Conservation (phyloP, 2,329 filamentous ascomycete species). For the Truncatella angustata region DNA sequence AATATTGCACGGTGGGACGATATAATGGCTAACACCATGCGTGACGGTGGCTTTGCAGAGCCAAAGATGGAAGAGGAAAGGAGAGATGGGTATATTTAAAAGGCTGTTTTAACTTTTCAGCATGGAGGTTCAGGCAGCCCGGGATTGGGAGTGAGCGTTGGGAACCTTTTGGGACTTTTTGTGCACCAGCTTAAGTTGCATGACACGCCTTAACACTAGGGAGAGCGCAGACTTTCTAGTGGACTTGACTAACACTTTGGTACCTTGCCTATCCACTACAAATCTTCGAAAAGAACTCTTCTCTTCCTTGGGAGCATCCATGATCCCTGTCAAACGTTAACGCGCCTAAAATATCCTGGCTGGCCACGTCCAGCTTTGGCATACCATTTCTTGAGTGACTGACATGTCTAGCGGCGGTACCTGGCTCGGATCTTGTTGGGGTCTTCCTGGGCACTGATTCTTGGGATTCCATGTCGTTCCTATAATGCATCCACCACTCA, state of each 20-base stretch:
- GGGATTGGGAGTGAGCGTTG: not conserved
- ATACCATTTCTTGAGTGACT: not conserved
- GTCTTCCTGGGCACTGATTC: no score
- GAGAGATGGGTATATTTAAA: conserved; percentile 20
- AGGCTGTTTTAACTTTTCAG: not conserved
- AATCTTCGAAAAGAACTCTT: conserved; percentile 5
- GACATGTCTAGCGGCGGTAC: no score
- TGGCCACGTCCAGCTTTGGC: not conserved
- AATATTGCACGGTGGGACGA: no score
- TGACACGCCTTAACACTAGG: no score
- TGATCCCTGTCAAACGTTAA: conserved; percentile 1
- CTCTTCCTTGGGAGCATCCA: not conserved
- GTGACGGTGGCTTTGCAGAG: no score
- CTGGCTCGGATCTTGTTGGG: no score
- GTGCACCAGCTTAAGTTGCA: no score
- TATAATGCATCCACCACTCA: no score
- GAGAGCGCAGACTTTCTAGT: not conserved
- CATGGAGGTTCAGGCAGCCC: not conserved
- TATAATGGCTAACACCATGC: no score
- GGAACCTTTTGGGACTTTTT: no score
- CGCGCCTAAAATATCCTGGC: not conserved
- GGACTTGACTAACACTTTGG: not conserved
- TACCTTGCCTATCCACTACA: not conserved
- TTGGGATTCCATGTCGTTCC: no score
- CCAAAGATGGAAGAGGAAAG: conserved; percentile 18